Conservation (phyloP, 78 protist species). For the Cavenderia fasciculata region DNA sequence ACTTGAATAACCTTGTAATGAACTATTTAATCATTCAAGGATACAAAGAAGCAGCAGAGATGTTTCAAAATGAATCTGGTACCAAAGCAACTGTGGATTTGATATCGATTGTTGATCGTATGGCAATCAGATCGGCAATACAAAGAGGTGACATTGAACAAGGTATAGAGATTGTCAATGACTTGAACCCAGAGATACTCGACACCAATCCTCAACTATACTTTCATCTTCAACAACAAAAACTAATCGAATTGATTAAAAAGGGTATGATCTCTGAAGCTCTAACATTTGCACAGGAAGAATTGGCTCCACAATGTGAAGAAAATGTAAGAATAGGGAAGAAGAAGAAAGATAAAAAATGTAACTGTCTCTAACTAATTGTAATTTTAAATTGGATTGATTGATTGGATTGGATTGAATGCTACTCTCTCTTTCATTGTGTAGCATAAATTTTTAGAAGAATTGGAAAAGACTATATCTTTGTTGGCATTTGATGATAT, state of each 20-base stretch:
- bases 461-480: conserved; percentile 90
- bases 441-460: conserved; percentile 86
- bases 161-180: conserved; percentile 90
- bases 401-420: neutral
- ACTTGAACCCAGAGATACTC: conserved; percentile 92
- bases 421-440: neutral
- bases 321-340: conserved; percentile 81
- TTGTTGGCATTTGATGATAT: conserved; percentile 89
- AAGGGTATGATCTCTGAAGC: conserved; percentile 83
- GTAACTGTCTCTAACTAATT: neutral
- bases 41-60: conserved; percentile 88
- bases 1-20: conserved; percentile 89
- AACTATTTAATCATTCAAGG: conserved; percentile 94
- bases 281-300: conserved; percentile 93
- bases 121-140: conserved; percentile 76
- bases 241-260: conserved; percentile 91
- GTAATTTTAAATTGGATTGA: neutral
- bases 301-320: conserved; percentile 91
- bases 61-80: conserved; percentile 86
- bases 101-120: conserved; percentile 75
- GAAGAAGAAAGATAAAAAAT: neutral
- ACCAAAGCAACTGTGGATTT: conserved; percentile 78
- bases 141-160: conserved; percentile 87
- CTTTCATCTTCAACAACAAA: conserved; percentile 93
- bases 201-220: conserved; percentile 85